Percentiles rank a stretch among this genome's conserved stretches.
phyloP scores from a whole-genome alignment of 2,329 filamentous ascomycete species.

The Lanzia echinophila region DNA sequence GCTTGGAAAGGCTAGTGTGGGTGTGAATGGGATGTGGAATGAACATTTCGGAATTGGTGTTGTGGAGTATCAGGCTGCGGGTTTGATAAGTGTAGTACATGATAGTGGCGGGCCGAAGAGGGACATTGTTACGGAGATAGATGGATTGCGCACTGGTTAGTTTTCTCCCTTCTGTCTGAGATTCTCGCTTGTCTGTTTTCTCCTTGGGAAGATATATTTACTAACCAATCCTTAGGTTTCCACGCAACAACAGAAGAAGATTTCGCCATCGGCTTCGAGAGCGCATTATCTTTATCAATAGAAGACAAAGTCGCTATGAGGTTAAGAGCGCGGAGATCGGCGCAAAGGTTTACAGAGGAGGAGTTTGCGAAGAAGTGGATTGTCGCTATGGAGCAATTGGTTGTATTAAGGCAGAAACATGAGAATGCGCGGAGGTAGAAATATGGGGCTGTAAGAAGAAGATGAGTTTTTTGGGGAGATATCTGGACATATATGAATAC shows the following conservation, averaged over 20 bases:
- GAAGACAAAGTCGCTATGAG: slow-evolving; percentile 68
- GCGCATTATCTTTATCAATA: slow-evolving; percentile 64
- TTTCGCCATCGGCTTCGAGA: slow-evolving; percentile 74
- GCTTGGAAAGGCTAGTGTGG: slow-evolving; percentile 69
- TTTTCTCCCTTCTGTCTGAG: slow-evolving; percentile 18
- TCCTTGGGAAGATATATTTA: no score
- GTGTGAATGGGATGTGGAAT: slow-evolving; percentile 99
- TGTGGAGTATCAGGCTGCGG: slow-evolving; percentile 95
- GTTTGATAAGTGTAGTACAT: slow-evolving; percentile 87
- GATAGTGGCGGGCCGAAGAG: slow-evolving; percentile 86
- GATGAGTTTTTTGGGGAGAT: no score
- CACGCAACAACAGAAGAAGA: slow-evolving; percentile 72
- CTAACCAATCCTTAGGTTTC: slow-evolving; percentile 54
- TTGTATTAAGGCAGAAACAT: slow-evolving; percentile 33
- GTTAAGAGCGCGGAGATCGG: slow-evolving; percentile 66
- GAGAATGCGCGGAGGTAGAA: not conserved
- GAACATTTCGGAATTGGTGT: slow-evolving; percentile 98
- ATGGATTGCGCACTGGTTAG: slow-evolving; percentile 69
- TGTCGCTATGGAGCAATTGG: slow-evolving; percentile 63
- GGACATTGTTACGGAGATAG: slow-evolving; percentile 80
- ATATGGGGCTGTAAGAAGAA: not conserved
- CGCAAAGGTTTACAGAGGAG: slow-evolving; percentile 79
- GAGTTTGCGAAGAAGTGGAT: slow-evolving; percentile 79
- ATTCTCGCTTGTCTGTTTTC: slow-evolving; percentile 1
- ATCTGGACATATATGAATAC: no score